Conservation (phyloP, 2,329 filamentous ascomycete species). For the Fusarium nurragi region DNA sequence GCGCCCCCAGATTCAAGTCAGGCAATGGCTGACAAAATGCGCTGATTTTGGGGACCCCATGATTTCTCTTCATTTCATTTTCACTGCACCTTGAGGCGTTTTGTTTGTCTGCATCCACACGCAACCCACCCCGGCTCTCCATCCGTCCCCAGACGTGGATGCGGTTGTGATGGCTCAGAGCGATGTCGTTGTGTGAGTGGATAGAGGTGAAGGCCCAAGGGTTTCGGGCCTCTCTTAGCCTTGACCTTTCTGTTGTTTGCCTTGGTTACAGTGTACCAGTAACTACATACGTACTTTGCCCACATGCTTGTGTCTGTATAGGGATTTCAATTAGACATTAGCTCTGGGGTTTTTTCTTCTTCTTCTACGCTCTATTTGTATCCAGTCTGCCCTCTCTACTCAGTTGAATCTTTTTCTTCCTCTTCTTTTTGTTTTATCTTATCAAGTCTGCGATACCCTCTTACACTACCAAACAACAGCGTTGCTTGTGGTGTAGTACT, state of each 20-base stretch:
- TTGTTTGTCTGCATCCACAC: constrained; percentile 1
- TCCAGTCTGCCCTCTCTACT: constrained; percentile 9
- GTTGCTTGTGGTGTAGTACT: constrained; percentile 7
- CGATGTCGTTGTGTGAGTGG: constrained; percentile 29
- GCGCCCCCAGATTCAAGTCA: constrained; percentile 34
- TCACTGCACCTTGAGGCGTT: constrained; percentile 4
- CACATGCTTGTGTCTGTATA: constrained; percentile 18
- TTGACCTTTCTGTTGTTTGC: constrained; percentile 4
- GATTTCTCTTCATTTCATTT: constrained; percentile 1
- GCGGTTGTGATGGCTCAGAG: constrained; percentile 25
- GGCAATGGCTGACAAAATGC: constrained; percentile 40
- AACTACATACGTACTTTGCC: constrained; percentile 2
- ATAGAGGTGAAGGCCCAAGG: constrained; percentile 12
- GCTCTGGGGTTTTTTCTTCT: constrained; percentile 4
- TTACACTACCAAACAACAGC: constrained; percentile 18
- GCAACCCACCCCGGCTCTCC: constrained; percentile 38
- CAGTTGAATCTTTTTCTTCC: neutral
- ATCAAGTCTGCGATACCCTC: constrained; percentile 23
- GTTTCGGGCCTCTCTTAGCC: constrained; percentile 6
- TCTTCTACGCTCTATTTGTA: constrained; percentile 25
- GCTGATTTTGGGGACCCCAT: constrained; percentile 35
- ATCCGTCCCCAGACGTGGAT: constrained; percentile 42
- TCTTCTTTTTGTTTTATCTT: neutral
- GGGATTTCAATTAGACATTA: constrained; percentile 26
- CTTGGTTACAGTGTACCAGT: constrained; percentile 8